Evolutionary conservation across 2,329 filamentous ascomycete genomes (phyloP), one percentile per base, ranked within the genome.

Genomic region (Sordariomycetes sp.): DNA sequence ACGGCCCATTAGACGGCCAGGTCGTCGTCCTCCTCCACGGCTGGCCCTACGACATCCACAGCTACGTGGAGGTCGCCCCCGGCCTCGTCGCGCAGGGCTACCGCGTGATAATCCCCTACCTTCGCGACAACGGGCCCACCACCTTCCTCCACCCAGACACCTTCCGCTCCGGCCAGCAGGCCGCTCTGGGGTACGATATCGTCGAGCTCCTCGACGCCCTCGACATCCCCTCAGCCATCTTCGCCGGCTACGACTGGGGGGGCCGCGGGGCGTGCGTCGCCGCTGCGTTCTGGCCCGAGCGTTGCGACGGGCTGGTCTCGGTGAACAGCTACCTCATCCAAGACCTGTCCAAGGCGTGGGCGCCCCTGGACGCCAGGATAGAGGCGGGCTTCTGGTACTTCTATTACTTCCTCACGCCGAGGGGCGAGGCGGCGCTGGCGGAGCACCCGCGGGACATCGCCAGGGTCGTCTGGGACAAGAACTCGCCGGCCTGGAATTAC

Each of bases 181-280:
- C 65, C 16, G 65, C 65, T 0, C 61, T 66, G 10, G 65, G 64
- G 2, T 59, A 62, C 12, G 65, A 68, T 20, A 43, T 68, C 10
- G 62, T 68, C 22, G 63, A 62, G 24, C 61, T 68, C 1, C 60
- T 67, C 53, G 65, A 68, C 54, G 62, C 60, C 8, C 59, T 67
- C 0, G n/a, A 60, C 10, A 65, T 66, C 20, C 56, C 62, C 2
- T 64, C 60, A 35, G 65, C 65, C 10, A 63, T 67, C 6, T 62
- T 67, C 37, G 66, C 65, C 3, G 66, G 66, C 18, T 67, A 65
- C 55, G 66, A 68, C 54, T 68, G 66, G 66, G 66, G 66, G 14
- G 64, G 64, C 5, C 60, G 64, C 1, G 65, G 54, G n/a, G 64
- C 65, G 18, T 65, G 64, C 35, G 65, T 64, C 6, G 61, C 59